Percentiles rank a stretch among this genome's conserved stretches.
Conservation (phyloP, 2,329 filamentous ascomycete genomes). For the Trichothecium sympodiale region DNA sequence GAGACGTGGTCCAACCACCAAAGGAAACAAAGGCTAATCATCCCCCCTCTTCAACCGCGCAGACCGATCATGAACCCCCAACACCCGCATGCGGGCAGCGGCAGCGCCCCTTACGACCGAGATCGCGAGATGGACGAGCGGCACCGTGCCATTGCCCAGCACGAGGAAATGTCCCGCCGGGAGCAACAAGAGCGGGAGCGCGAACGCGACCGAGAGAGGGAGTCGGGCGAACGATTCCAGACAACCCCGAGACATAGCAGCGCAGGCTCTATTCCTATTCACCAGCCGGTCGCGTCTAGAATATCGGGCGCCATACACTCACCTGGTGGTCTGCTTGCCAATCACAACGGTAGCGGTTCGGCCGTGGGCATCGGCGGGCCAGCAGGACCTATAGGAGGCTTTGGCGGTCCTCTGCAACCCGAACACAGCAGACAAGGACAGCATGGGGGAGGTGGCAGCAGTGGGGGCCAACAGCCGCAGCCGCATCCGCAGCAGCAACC, state of each 20-base stretch:
- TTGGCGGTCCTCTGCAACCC: conserved; percentile 39
- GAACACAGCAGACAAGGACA: conserved; percentile 40
- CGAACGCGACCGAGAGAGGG: conserved; percentile 51
- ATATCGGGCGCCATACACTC: conserved; percentile 77
- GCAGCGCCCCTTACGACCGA: conserved; percentile 32
- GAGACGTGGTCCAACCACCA: no score
- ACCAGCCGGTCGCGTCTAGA: conserved; percentile 84
- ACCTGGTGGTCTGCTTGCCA: conserved; percentile 76
- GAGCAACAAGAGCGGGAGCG: conserved; percentile 42
- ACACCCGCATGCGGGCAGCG: conserved; percentile 27
- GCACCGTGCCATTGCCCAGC: conserved; percentile 33
- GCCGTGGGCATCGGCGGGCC: conserved; percentile 41
- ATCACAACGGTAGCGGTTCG: conserved; percentile 50
- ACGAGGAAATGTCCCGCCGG: conserved; percentile 34
- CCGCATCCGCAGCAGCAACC: conserved; percentile 33
- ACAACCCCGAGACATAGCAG: conserved; percentile 61
- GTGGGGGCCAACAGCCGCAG: conserved; percentile 24
- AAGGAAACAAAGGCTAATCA: no score
- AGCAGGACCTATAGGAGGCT: conserved; percentile 37
- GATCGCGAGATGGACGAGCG: conserved; percentile 38
- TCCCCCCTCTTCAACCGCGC: no score
- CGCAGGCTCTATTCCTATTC: conserved; percentile 78
- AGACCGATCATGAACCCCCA: conserved; percentile 33
- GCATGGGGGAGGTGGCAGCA: conserved; percentile 31
- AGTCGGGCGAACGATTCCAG: conserved; percentile 55